Evolutionary conservation across 2,329 filamentous ascomycete genomes (phyloP), one percentile per base, ranked within the genome.

Genomic region (Sordariomycetes sp.): DNA sequence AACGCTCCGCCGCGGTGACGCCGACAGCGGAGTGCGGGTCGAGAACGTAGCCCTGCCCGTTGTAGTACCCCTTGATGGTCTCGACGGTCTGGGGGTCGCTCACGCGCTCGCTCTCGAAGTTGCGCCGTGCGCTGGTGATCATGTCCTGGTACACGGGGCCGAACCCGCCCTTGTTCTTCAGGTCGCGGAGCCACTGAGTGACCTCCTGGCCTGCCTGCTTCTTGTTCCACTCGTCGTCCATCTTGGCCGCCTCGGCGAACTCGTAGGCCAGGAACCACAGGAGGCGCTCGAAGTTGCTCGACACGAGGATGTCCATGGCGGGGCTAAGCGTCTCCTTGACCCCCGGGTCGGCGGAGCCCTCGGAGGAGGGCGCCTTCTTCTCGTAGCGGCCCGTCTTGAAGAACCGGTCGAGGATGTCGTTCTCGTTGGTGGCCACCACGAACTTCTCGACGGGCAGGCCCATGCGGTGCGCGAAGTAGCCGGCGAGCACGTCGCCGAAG

Each of bases 291-390:
- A 99, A 97, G 77, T 99, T 99, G 70, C 88, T 94, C 25, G 88
- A 93, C 14, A 97, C 92, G 3, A 97, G 79, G 63, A 97, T 97
- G 71, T 99, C 94, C 94, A 99, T 97, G 53, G 94, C 94, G 0
- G 94, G 94, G 65, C 88, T 91, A 56, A 95, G 81, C 0, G 94
- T 99, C 75, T 96, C 92, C 74, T 90, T 92, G 61, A 93, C 90
- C 43, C 89, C 90, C 10, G 80, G 71, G 50, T 92, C 82, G 28
- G 88, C 88, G 43, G 62, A 82, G 58, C 79, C 74, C 8, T 83
- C 78, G 1, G 58, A 24, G 25, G 58, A 34, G 1, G 53, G 34
- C 12, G 85, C 77, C 66, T 91, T 81, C 80, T 97, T 97, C 76
- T 94, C 89, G 74, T 97, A 97, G 64, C 81, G 80, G 46, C 93